Evolutionary conservation across 148 eudicot species (phyloP).

Genomic region (Heliosperma pusillum): DNA sequence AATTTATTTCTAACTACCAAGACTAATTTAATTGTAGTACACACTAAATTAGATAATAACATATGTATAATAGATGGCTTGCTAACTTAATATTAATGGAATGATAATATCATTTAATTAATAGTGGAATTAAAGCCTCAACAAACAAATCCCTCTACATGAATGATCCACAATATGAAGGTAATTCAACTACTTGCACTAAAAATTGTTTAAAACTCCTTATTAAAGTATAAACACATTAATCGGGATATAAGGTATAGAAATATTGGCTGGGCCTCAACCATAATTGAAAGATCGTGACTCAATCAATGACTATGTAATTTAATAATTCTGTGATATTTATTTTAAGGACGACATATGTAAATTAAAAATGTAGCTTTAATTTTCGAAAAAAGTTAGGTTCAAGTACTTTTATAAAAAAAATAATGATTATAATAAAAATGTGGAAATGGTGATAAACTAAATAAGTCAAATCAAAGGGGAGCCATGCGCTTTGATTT

Average conservation of each 20-base stretch:
- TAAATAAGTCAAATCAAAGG: constrained; percentile 11
- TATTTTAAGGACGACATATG: constrained; percentile 3
- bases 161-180: background rate
- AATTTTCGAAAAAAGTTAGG: constrained; percentile 14
- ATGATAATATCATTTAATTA: too few relatives aligned
- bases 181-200: background rate
- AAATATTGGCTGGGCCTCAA: too few relatives aligned
- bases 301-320: too few relatives aligned
- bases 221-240: too few relatives aligned
- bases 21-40: background rate
- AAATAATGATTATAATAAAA: background rate
- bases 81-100: background rate
- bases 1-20: background rate
- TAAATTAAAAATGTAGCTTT: background rate
- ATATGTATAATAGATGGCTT: background rate
- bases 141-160: background rate
- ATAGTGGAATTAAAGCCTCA: background rate
- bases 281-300: too few relatives aligned
- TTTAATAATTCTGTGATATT: too few relatives aligned
- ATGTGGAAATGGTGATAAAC: background rate
- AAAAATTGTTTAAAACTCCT: background rate
- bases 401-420: background rate
- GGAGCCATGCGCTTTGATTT: constrained; percentile 14
- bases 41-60: background rate
- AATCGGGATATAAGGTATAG: too few relatives aligned